Conservation (phyloP, 108 stramenopile genomes). For the Cyclostephanos tholiformis region DNA sequence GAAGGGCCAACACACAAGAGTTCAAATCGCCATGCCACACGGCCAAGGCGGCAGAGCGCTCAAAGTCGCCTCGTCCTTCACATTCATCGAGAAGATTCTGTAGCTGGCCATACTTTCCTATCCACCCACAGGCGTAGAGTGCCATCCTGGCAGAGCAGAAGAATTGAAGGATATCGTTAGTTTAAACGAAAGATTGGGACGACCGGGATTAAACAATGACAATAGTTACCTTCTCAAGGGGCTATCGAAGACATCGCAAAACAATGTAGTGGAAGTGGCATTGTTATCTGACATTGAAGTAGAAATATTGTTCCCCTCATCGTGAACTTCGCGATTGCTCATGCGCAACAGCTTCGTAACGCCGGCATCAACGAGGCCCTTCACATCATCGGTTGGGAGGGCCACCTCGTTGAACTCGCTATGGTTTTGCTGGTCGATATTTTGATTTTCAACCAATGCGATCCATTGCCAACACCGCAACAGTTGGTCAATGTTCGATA, state of each 20-base stretch:
- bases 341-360: conserved; percentile 57
- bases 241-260: conserved; percentile 68
- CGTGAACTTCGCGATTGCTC: conserved; percentile 47
- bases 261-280: conserved; percentile 55
- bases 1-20: conserved; percentile 67
- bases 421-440: conserved; percentile 34
- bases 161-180: background rate
- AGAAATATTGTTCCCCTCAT: conserved; percentile 22
- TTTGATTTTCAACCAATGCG: conserved; percentile 66
- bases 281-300: conserved; percentile 37
- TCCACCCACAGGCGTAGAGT: conserved; percentile 70
- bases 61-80: conserved; percentile 65
- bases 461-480: conserved; percentile 83
- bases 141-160: conserved; percentile 36
- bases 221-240: conserved; percentile 47
- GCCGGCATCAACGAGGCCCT: conserved; percentile 69
- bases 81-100: conserved; percentile 64
- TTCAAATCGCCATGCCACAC: conserved; percentile 80
- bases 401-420: conserved; percentile 36
- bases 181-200: background rate
- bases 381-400: conserved; percentile 38
- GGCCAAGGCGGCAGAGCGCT: conserved; percentile 78
- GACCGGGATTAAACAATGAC: conserved; percentile 7
- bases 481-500: conserved; percentile 48
- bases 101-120: conserved; percentile 51